Evolutionary conservation across 2,329 filamentous ascomycete species (phyloP).

Genomic region (Ceratocystis alfenasii): DNA sequence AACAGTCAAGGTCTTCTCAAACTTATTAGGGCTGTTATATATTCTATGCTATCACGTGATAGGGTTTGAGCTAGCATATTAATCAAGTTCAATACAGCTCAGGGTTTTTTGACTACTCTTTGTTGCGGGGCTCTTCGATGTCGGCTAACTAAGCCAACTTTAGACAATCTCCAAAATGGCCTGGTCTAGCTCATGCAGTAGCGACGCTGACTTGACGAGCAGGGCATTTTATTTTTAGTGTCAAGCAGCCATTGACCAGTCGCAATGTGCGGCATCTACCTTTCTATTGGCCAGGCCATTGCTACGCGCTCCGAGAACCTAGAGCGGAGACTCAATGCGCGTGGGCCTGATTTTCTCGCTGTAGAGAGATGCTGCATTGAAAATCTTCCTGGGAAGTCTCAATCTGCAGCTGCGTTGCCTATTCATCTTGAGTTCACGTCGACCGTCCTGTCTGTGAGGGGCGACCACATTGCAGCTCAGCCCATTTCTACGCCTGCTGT

Average conservation of each 20-base stretch:
- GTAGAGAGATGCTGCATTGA: not conserved
- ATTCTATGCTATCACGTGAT: not conserved
- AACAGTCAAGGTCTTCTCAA: not conserved
- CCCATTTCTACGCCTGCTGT: not conserved
- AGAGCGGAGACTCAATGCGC: not conserved
- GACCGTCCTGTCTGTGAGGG: not conserved
- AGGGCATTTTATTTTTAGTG: not conserved
- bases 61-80: not conserved
- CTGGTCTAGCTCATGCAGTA: not conserved
- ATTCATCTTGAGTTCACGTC: not conserved
- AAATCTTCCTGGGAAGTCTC: not conserved
- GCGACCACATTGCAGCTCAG: not conserved
- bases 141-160: not conserved
- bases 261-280: slow-evolving; percentile 23
- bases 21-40: not conserved
- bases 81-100: not conserved
- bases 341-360: not conserved
- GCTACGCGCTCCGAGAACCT: slow-evolving; percentile 12
- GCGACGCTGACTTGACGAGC: not conserved
- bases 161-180: not conserved
- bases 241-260: not conserved
- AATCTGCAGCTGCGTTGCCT: not conserved
- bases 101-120: not conserved
- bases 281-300: slow-evolving; percentile 7
- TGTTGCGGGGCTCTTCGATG: not conserved